A percentile compares a stretch with the other conserved stretches of the same genome.
Conservation (phyloP, 2,329 filamentous ascomycete genomes). For the Xylariaceae sp. region DNA sequence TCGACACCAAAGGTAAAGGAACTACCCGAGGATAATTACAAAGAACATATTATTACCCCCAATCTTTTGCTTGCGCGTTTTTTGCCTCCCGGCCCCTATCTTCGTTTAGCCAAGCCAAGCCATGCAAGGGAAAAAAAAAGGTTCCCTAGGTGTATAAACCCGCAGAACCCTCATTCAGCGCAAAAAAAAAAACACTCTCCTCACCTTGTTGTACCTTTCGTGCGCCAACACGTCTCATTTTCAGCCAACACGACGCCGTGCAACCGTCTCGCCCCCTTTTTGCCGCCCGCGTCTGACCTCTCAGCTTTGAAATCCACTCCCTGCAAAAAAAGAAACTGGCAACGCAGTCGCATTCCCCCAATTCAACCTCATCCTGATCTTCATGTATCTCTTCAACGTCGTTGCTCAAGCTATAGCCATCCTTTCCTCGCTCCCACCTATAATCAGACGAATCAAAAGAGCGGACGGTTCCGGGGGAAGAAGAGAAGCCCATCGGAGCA, state of each 20-base stretch:
- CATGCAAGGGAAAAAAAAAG: neutral
- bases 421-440: neutral
- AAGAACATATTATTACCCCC: constrained; percentile 2
- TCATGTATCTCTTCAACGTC: constrained; percentile 18
- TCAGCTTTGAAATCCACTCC: neutral
- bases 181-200: neutral
- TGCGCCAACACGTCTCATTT: neutral
- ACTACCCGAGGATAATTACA: neutral
- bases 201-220: neutral
- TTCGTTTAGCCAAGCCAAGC: constrained; percentile 1
- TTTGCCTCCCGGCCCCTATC: neutral
- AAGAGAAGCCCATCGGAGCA: neutral
- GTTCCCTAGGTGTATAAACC: neutral
- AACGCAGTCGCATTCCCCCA: constrained; percentile 10
- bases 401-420: constrained; percentile 3
- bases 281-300: neutral
- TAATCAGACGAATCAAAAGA: constrained; percentile 15
- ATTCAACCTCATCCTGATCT: constrained; percentile 15
- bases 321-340: neutral
- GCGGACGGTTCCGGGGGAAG: too few species aligned
- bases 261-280: neutral
- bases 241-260: constrained; percentile 5
- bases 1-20: neutral
- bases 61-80: constrained; percentile 14
- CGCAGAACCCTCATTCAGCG: neutral